These are phyloP conservation scores for Warburgia ugandensis DNA, from an alignment of 164 flowering plant genomes.

Conservation along the genomic window DNA sequence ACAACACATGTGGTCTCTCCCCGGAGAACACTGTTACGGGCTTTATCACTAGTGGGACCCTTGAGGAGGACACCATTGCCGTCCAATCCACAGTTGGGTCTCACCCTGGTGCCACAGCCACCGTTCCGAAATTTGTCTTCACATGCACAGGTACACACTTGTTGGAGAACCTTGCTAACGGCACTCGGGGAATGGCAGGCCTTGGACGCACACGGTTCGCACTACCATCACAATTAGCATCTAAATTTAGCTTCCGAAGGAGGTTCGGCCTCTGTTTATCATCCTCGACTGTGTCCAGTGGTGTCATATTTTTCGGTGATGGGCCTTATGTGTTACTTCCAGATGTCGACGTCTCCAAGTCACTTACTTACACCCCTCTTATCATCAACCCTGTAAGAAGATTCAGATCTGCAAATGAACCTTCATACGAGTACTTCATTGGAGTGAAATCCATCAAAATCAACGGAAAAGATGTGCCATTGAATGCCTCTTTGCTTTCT, in stretches of 20 bases:
- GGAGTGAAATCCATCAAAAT: slow-evolving; percentile 20
- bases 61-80: slow-evolving; percentile 14
- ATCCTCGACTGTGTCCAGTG: slow-evolving; percentile 12
- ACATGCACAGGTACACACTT: slow-evolving; percentile 14
- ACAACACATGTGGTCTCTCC: slow-evolving; percentile 14
- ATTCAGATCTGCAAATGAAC: neutral
- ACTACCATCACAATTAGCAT: slow-evolving; percentile 22
- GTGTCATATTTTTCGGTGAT: slow-evolving; percentile 32
- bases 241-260: slow-evolving; percentile 17
- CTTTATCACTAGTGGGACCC: slow-evolving; percentile 5
- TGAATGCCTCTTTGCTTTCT: slow-evolving; percentile 18
- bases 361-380: slow-evolving; percentile 29
- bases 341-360: slow-evolving; percentile 10
- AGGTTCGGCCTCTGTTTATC: slow-evolving; percentile 33
- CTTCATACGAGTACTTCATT: slow-evolving; percentile 26
- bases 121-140: slow-evolving; percentile 16
- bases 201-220: slow-evolving; percentile 20
- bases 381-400: slow-evolving; percentile 19
- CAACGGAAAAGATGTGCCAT: neutral
- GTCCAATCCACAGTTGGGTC: slow-evolving; percentile 20
- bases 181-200: slow-evolving; percentile 22
- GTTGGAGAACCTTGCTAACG: slow-evolving; percentile 3
- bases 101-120: slow-evolving; percentile 13
- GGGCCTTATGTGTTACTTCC: slow-evolving; percentile 30
- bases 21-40: slow-evolving; percentile 10